Evolutionary conservation across 345 rosid genomes (phyloP).

Genomic region (Eucalyptus marginata): DNA sequence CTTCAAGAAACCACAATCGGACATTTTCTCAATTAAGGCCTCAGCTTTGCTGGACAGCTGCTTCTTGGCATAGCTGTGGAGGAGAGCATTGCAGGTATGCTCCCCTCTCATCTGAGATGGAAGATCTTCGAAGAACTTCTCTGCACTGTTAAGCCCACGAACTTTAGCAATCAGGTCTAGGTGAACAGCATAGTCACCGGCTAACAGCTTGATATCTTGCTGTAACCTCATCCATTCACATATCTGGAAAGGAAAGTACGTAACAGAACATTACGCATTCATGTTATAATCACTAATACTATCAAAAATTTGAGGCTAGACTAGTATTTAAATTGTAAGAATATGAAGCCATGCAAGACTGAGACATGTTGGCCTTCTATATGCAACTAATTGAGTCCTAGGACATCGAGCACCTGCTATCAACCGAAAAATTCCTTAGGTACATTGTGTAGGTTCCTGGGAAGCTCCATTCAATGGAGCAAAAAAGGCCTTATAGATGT

Average conservation of each 20-base stretch:
- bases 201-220: conserved; percentile 53
- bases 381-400: background rate
- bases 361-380: background rate
- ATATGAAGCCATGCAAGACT: background rate
- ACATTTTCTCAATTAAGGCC: conserved; percentile 75
- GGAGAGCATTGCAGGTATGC: conserved; percentile 68
- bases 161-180: conserved; percentile 77
- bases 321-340: background rate
- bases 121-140: conserved; percentile 84
- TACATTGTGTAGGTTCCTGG: background rate
- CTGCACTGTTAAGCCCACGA: conserved; percentile 73
- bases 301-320: background rate
- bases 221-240: conserved; percentile 91
- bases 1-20: conserved; percentile 52
- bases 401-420: background rate
- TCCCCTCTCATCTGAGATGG: conserved; percentile 60
- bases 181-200: conserved; percentile 90
- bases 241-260: conserved; percentile 23
- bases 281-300: background rate
- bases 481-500: background rate
- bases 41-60: conserved; percentile 52
- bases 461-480: background rate
- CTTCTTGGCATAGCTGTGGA: conserved; percentile 60
- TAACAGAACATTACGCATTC: background rate
- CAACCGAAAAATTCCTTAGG: background rate